A percentile compares a stretch with the other conserved stretches of the same genome.
These are phyloP conservation scores for Zalerion maritima DNA, from an alignment of 495 filamentous ascomycete species.

Conservation along the genomic window DNA sequence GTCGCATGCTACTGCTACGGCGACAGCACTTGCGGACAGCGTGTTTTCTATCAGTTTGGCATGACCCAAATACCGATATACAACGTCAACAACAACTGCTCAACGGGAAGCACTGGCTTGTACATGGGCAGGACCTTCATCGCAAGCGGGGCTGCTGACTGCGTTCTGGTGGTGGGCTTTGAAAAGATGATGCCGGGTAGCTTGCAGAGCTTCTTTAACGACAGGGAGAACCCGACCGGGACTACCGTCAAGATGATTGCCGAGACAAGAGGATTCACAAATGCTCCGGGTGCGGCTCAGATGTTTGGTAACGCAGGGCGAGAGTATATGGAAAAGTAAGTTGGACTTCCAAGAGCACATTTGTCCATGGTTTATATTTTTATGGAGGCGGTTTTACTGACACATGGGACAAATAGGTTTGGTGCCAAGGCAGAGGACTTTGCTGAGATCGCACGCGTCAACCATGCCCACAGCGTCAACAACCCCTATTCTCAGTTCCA, in stretches of 20 bases:
- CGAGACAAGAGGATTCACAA: slow-evolving; percentile 60
- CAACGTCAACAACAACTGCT: slow-evolving; percentile 98
- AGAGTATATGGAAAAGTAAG: slow-evolving; percentile 91
- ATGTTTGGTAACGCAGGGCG: slow-evolving; percentile 90
- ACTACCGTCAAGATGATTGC: slow-evolving; percentile 66
- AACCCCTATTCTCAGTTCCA: slow-evolving; percentile 98
- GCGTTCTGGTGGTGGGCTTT: slow-evolving; percentile 82
- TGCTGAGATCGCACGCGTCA: slow-evolving; percentile 87
- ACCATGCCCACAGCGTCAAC: slow-evolving; percentile 76
- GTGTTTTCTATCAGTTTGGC: slow-evolving; percentile 98
- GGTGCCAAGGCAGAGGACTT: slow-evolving; percentile 80
- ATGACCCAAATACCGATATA: slow-evolving; percentile 92
- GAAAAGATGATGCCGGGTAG: slow-evolving; percentile 97
- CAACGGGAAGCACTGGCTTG: slow-evolving; percentile 79
- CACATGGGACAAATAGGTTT: slow-evolving; percentile 35
- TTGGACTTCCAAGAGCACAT: slow-evolving; percentile 1
- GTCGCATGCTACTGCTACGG: slow-evolving; percentile 98
- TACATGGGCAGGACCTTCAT: slow-evolving; percentile 74
- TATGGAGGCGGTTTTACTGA: slow-evolving; percentile 7
- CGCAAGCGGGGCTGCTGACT: slow-evolving; percentile 64
- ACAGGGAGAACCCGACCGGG: slow-evolving; percentile 61
- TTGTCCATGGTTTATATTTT: not conserved
- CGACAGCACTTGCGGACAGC: slow-evolving; percentile 87
- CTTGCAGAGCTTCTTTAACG: slow-evolving; percentile 64
- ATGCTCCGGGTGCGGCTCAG: slow-evolving; percentile 75